Percentiles rank a stretch among this genome's conserved stretches.
Conservation (phyloP, 129 eudicot species). For the Gnaphalium uliginosum region DNA sequence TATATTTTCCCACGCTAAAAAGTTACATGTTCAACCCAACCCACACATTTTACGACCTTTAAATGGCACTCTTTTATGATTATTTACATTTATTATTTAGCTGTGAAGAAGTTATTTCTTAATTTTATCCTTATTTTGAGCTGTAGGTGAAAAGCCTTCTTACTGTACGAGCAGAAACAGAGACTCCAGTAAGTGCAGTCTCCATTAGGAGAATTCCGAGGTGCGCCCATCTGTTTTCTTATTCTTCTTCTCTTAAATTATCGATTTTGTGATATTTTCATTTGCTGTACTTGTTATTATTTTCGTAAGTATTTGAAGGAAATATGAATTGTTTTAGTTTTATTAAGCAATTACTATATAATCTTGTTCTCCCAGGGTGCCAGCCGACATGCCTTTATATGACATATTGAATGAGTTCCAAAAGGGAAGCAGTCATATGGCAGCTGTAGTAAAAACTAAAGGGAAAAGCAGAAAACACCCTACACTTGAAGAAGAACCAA, state of each 20-base stretch:
- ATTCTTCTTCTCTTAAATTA: not conserved
- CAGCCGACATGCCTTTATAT: constrained; percentile 94
- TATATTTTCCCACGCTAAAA: not conserved
- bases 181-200: constrained; percentile 98
- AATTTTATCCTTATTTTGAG: constrained; percentile 18
- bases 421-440: constrained; percentile 99
- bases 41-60: constrained; percentile 6
- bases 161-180: constrained; percentile 94
- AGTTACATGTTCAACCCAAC: not conserved
- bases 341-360: not conserved
- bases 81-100: not conserved
- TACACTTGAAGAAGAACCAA: constrained; percentile 47
- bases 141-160: constrained; percentile 91
- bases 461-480: constrained; percentile 47
- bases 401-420: constrained; percentile 98
- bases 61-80: not conserved
- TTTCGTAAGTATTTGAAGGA: not conserved
- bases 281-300: not conserved
- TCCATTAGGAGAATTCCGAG: constrained; percentile 97
- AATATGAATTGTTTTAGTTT: not conserved
- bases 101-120: not conserved
- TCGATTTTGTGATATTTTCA: not conserved
- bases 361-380: constrained; percentile 57
- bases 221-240: constrained; percentile 26
- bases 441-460: constrained; percentile 88